phyloP scores from a whole-genome alignment of 2,329 filamentous ascomycete species.

The Xylariales sp. region DNA sequence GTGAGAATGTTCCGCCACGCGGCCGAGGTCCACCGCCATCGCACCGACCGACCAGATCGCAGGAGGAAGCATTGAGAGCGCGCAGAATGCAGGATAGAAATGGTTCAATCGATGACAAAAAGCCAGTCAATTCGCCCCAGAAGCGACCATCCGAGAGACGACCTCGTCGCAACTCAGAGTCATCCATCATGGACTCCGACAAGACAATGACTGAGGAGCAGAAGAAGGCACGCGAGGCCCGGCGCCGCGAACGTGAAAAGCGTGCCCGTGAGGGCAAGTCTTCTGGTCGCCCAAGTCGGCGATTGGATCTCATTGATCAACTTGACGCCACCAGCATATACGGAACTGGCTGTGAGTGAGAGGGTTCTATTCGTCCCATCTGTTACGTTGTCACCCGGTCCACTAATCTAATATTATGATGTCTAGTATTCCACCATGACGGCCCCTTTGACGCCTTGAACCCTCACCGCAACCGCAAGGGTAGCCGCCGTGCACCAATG shows the following conservation, averaged over 20 bases:
- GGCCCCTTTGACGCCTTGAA: constrained; percentile 96
- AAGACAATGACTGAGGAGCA: constrained; percentile 57
- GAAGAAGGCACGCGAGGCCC: constrained; percentile 43
- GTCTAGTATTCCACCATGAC: constrained; percentile 88
- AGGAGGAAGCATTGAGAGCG: constrained; percentile 58
- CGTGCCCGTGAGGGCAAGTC: constrained; percentile 50
- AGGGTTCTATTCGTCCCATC: neutral
- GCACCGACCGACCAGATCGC: constrained; percentile 62
- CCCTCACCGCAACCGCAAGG: constrained; percentile 85
- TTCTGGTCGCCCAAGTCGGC: constrained; percentile 35
- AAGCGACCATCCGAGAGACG: constrained; percentile 40
- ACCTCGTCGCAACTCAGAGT: constrained; percentile 73
- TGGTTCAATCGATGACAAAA: constrained; percentile 23
- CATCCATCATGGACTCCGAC: constrained; percentile 61
- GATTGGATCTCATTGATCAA: constrained; percentile 90
- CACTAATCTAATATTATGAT: constrained; percentile 5
- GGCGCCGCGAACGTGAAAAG: constrained; percentile 48
- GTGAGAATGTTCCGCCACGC: constrained; percentile 45
- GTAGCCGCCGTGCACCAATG: constrained; percentile 83
- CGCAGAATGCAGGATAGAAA: constrained; percentile 33
- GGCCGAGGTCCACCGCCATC: constrained; percentile 35
- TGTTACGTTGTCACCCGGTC: constrained; percentile 2
- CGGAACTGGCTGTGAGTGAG: constrained; percentile 74
- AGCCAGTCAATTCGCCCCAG: constrained; percentile 32
- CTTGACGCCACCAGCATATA: constrained; percentile 95